Base-by-base conservation (phyloP, 1,284 basidiomycete species). In the Ustilago vetiveriae region DNA sequence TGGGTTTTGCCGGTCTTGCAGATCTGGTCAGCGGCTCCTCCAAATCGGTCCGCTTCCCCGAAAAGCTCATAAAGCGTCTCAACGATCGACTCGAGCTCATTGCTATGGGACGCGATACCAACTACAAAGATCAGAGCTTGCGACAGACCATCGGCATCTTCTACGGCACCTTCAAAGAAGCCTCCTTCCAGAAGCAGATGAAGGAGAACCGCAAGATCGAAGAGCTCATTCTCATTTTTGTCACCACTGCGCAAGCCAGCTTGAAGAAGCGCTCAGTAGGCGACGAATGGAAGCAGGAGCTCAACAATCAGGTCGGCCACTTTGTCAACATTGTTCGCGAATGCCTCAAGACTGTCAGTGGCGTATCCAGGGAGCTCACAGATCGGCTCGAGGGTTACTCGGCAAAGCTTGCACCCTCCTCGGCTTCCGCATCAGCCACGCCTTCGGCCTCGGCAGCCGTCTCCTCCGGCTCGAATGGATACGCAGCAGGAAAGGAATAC, bases 141-240 rank as follows among this genome's bases (percentile, higher is more conserved):
- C 54, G 79, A 8, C 69, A 75, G 41, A 81, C 78, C 23, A 59
- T 78, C 35, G 80, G 76, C 41, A 60, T 74, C 36, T 81, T 80
- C 24, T 80, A 78, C 50, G 76, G 79, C 46, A 76, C 75, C 10
- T 75, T 75, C 57, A 74, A 74, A 42, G 79, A 80, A 24, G 60
- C 65, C 8, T 51, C 54, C 1, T 76, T 78, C 32, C 68, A 74
- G 32, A 74, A 74, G 36, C 76, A 74, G 77, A 90, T 98, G 87
- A 92, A 93, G 82, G 94, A 97, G 82, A 94, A 93, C 77, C 87
- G 96, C 42, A 96, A 95, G 84, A 91, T 98, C 49, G 96, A 99
- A 83, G 94, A 97, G 71, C 88, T 98, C 57, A 95, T 99, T 64
- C 86, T 98, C 47, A 90, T 91, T 86, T 98, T 97, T 78, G 94